phyloP scores from a whole-genome alignment of 192 early-diverging fungal species.

The Phycomyces nitens region DNA sequence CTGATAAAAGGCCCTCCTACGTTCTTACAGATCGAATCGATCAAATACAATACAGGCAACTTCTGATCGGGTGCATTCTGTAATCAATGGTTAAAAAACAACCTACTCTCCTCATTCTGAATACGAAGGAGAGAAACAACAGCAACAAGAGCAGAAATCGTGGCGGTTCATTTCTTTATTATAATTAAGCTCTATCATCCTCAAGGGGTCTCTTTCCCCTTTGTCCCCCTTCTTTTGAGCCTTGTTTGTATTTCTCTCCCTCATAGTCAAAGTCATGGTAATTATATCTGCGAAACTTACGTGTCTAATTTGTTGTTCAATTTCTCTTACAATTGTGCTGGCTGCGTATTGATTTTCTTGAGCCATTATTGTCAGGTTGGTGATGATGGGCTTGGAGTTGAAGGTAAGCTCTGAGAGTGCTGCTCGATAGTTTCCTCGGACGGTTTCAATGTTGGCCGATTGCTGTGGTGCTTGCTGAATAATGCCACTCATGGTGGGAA shows the following conservation, averaged over 20 bases:
- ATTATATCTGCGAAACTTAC: constrained; percentile 32
- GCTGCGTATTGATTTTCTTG: constrained; percentile 66
- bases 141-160: no score
- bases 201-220: neutral
- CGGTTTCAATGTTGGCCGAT: constrained; percentile 19
- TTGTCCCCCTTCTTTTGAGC: neutral
- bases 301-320: constrained; percentile 52
- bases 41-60: constrained; percentile 84
- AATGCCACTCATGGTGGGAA: neutral
- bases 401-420: constrained; percentile 78
- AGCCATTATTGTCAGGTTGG: constrained; percentile 81
- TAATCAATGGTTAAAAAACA: constrained; percentile 12
- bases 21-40: constrained; percentile 97
- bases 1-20: constrained; percentile 75
- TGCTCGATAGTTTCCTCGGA: constrained; percentile 20
- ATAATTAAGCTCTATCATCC: neutral
- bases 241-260: constrained; percentile 4
- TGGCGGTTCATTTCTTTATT: neutral
- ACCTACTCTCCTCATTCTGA: neutral
- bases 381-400: constrained; percentile 93
- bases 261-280: no score
- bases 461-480: neutral
- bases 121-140: neutral
- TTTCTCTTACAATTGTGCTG: constrained; percentile 71
- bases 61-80: constrained; percentile 75